phyloP scores from a whole-genome alignment of 2,329 filamentous ascomycete genomes.

The Ceratocystis eucalypticola region DNA sequence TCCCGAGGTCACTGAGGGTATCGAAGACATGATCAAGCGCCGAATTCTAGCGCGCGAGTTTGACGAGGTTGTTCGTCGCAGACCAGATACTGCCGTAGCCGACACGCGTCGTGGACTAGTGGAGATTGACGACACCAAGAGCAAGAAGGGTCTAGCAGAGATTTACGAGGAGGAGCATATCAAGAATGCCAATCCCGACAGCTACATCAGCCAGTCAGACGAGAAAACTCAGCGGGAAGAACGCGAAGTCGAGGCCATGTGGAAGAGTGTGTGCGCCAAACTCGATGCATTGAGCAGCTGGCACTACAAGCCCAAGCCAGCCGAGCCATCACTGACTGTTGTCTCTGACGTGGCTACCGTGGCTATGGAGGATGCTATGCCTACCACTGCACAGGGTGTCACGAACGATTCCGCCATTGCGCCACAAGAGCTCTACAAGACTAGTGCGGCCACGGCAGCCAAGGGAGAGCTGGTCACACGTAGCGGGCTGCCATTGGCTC shows the following conservation, averaged over 20 bases:
- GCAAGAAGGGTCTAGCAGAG: constrained; percentile 76
- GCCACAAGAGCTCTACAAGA: constrained; percentile 84
- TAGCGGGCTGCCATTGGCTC: constrained; percentile 62
- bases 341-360: constrained; percentile 85
- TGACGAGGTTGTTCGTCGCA: constrained; percentile 73
- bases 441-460: constrained; percentile 44
- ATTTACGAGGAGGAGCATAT: constrained; percentile 90
- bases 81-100: constrained; percentile 57
- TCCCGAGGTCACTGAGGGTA: constrained; percentile 74
- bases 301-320: constrained; percentile 86
- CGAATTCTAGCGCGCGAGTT: constrained; percentile 84
- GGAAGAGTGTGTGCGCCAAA: constrained; percentile 65
- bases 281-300: constrained; percentile 84
- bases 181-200: constrained; percentile 59
- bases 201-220: constrained; percentile 67
- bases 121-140: constrained; percentile 75
- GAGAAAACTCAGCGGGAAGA: constrained; percentile 75
- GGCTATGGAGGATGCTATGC: constrained; percentile 88
- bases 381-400: constrained; percentile 64
- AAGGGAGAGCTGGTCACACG: constrained; percentile 66
- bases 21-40: constrained; percentile 87
- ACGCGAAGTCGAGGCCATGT: constrained; percentile 66
- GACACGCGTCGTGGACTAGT: constrained; percentile 55
- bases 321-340: constrained; percentile 68
- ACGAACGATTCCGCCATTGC: constrained; percentile 62